Conservation (phyloP, 1,139 yeast genomes). For the Diutina catenulata region DNA sequence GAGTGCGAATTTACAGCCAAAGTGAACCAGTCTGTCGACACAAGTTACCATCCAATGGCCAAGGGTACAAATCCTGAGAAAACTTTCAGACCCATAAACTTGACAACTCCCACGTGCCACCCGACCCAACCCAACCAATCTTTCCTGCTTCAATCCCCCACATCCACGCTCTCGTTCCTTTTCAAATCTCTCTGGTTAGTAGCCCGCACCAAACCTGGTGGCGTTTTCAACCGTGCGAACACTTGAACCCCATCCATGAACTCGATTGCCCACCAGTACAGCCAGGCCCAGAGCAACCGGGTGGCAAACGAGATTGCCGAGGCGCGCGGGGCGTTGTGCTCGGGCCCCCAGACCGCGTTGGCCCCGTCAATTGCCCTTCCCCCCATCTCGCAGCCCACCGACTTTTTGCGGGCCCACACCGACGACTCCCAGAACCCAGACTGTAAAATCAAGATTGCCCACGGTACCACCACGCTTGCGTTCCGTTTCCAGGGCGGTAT, state of each 20-base stretch:
- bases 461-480: constrained; percentile 96
- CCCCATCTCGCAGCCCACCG: constrained; percentile 87
- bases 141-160: too few relatives aligned
- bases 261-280: constrained; percentile 28
- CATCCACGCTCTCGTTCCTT: too few relatives aligned
- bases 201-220: neutral
- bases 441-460: constrained; percentile 91
- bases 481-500: constrained; percentile 95
- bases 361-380: constrained; percentile 69
- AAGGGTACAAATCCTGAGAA: too few relatives aligned
- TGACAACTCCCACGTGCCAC: too few relatives aligned
- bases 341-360: constrained; percentile 20
- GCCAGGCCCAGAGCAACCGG: constrained; percentile 20
- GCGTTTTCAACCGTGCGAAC: too few relatives aligned
- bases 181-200: too few relatives aligned
- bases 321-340: constrained; percentile 15
- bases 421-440: constrained; percentile 90
- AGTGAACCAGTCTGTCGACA: too few relatives aligned
- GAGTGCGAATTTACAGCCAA: too few relatives aligned
- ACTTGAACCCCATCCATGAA: too few relatives aligned
- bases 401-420: constrained; percentile 92
- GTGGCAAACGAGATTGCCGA: constrained; percentile 20
- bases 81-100: too few relatives aligned
- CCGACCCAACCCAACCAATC: too few relatives aligned
- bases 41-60: too few relatives aligned